Conservation (phyloP, 805 yeast genomes). For the Candida khao-thaluensis region DNA sequence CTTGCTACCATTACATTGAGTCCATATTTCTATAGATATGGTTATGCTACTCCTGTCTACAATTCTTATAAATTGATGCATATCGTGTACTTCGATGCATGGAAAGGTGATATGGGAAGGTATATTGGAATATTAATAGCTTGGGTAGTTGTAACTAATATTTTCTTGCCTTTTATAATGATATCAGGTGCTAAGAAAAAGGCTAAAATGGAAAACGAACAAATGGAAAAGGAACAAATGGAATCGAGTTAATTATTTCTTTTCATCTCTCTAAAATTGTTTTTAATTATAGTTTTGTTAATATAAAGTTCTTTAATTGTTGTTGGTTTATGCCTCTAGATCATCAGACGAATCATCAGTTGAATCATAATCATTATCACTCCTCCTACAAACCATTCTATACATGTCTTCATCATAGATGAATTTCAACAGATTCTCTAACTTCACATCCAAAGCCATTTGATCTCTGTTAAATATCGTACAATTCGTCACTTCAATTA, state of each 20-base stretch:
- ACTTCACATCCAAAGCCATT: slow-evolving; percentile 16
- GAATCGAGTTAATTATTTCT: background rate
- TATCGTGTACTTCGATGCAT: slow-evolving; percentile 31
- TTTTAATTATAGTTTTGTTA: background rate
- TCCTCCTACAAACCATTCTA: background rate
- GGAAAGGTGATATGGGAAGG: slow-evolving; percentile 35
- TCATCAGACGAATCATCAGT: background rate
- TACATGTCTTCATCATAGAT: slow-evolving; percentile 23
- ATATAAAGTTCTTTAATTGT: too few species aligned
- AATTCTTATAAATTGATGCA: slow-evolving; percentile 30
- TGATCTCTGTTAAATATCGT: slow-evolving; percentile 35
- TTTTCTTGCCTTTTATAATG: slow-evolving; percentile 27
- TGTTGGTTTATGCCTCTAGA: background rate
- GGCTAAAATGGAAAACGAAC: background rate
- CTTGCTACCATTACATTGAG: slow-evolving; percentile 27
- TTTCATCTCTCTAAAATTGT: background rate
- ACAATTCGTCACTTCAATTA: slow-evolving; percentile 30
- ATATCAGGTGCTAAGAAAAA: slow-evolving; percentile 17
- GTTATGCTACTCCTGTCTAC: slow-evolving; percentile 28
- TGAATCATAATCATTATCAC: background rate
- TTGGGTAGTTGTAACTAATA: slow-evolving; percentile 30
- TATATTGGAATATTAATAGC: slow-evolving; percentile 31
- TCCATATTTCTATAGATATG: slow-evolving; percentile 29
- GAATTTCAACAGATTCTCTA: slow-evolving; percentile 23
- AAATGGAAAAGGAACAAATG: background rate